Base-by-base conservation (phyloP, 139 green algal genomes). In the Tetraselmis chui region DNA sequence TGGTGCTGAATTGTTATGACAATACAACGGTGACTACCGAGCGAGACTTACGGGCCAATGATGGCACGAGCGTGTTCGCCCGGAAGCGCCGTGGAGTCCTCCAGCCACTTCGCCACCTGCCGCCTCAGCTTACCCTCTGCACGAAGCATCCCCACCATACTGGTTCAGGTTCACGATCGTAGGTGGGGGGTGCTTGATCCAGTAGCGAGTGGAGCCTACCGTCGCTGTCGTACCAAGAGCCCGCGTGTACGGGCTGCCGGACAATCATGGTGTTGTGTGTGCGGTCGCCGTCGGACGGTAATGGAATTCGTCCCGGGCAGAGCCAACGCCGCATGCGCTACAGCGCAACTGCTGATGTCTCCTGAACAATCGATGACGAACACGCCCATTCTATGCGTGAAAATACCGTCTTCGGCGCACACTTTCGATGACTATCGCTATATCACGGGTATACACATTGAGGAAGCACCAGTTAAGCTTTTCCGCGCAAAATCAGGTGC, bases 141-240 rank as follows among this genome's bases (percentile, higher is more conserved):
- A 75, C 2, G 59, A 5, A 31, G 31, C 28, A n/a, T 28, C 2
- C 59, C 29, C 2, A 28, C 5, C 28, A 29, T 32, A 82, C 0
- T 29, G 2, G n/a, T 87, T 1, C 31, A 23, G n/a, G n/a, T n/a
- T n/a, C n/a, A n/a, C n/a, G n/a, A 77, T 22, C 74, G 74, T 5
- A 28, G 74, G 74, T 5, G 26, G n/a, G 26, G 74, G 74, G n/a
- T 28, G 29, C 28, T 75, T 18, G 29, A 59, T 30, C 26, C 1
- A 27, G 59, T 5, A 83, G 1, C 25, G 0, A 31, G 1, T 1
- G 45, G 22, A 29, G 83, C 85, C 67, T 27, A 93, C 90, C 89
- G 28, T 88, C 79, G n/a, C 26, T 75, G 1, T 88, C 83, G 79
- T 96, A 96, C 92, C 92, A 96, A 0, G 84, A 91, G 18, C 90